A percentile compares a stretch with the other conserved stretches of the same genome.
Conservation (phyloP, 2,329 filamentous ascomycete genomes). For the Cladosporium oxysporum region DNA sequence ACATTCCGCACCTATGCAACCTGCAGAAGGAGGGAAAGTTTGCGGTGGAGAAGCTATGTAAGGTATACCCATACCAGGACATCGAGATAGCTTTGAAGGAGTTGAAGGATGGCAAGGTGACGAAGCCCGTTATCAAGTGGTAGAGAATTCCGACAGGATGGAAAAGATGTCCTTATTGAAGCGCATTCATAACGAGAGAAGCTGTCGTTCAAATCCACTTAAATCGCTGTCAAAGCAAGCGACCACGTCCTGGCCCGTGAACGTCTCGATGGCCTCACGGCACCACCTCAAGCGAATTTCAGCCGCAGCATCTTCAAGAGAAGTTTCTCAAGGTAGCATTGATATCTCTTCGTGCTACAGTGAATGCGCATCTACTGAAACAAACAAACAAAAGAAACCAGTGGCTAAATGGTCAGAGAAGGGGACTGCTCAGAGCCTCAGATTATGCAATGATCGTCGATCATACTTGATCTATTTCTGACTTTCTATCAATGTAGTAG, state of each 20-base stretch:
- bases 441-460: background rate
- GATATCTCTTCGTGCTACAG: conserved; percentile 22
- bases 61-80: conserved; percentile 28
- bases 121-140: background rate
- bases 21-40: conserved; percentile 26
- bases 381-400: too few relatives aligned
- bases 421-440: background rate
- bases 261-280: background rate
- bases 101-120: conserved; percentile 17
- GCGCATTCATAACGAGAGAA: too few relatives aligned
- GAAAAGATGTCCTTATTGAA: too few relatives aligned
- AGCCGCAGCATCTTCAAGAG: background rate
- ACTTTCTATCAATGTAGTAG: background rate
- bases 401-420: too few relatives aligned
- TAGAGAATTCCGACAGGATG: background rate
- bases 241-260: background rate
- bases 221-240: conserved; percentile 15
- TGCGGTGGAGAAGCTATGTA: conserved; percentile 28
- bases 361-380: too few relatives aligned
- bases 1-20: conserved; percentile 11
- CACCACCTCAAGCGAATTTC: background rate
- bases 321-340: background rate
- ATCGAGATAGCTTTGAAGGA: conserved; percentile 24
- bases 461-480: background rate
- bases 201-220: too few relatives aligned